A percentile compares a stretch with the other conserved stretches of the same genome.
Conservation (phyloP, 2,329 filamentous ascomycete genomes). For the Monilinia laxa region DNA sequence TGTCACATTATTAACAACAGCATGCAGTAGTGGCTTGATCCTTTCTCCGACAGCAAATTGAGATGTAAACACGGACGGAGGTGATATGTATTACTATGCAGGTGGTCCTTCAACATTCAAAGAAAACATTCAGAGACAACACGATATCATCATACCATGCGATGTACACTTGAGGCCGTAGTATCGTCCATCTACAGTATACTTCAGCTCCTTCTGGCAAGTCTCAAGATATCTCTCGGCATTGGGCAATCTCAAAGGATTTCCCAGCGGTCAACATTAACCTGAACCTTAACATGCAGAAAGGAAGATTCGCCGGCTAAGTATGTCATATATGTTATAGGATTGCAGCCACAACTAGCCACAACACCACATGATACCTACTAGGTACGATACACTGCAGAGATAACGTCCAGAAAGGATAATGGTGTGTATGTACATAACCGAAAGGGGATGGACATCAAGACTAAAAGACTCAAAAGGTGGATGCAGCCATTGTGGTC, state of each 20-base stretch:
- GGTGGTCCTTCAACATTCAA: too few species aligned
- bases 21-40: slow-evolving; percentile 10
- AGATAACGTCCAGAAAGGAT: not conserved
- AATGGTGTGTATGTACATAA: not conserved
- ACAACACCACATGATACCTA: not conserved
- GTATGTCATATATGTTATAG: not conserved
- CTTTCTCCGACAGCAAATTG: not conserved
- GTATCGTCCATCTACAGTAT: not conserved
- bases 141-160: too few species aligned
- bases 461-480: not conserved
- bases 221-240: not conserved
- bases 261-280: not conserved
- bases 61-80: not conserved
- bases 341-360: not conserved
- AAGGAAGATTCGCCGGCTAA: not conserved
- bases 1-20: slow-evolving; percentile 15
- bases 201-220: not conserved
- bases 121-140: too few species aligned
- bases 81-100: not conserved
- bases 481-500: not conserved
- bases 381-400: too few species aligned
- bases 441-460: not conserved
- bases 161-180: not conserved
- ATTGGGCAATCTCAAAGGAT: not conserved
- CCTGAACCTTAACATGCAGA: not conserved